Conservation (phyloP, 2,329 filamentous ascomycete genomes). For the Catunica adiposa region DNA sequence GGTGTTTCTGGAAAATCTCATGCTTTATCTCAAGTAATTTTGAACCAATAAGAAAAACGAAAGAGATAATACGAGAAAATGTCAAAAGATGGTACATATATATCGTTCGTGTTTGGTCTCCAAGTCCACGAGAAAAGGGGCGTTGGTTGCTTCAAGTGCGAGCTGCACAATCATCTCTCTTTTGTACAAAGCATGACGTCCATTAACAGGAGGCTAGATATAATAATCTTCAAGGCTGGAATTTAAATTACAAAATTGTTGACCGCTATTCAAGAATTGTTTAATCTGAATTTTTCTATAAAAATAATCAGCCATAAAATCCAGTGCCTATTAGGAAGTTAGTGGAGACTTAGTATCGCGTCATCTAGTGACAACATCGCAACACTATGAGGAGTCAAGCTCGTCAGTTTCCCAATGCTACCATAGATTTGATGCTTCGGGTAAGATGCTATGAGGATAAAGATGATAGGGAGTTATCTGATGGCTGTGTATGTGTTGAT, state of each 20-base stretch:
- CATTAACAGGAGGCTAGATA: too few species aligned
- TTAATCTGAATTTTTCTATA: too few species aligned
- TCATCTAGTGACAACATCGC: background rate
- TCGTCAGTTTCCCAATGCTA: background rate
- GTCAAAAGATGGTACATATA: background rate
- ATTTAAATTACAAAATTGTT: too few species aligned
- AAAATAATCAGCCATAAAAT: too few species aligned
- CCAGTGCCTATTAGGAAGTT: background rate
- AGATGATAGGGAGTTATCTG: background rate
- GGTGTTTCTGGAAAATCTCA: conserved; percentile 1
- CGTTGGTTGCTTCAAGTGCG: too few species aligned
- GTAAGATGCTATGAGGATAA: background rate
- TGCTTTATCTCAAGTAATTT: background rate
- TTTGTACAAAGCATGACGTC: background rate
- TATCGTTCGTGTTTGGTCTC: too few species aligned
- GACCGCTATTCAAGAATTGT: too few species aligned
- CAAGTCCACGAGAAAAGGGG: too few species aligned
- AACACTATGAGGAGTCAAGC: background rate
- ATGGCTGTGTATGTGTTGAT: background rate
- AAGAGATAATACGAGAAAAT: background rate
- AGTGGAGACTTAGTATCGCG: background rate
- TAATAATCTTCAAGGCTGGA: too few species aligned
- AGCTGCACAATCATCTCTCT: background rate
- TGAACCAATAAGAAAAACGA: background rate
- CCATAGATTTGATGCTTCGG: background rate